Evolutionary conservation across 257 asterid genomes (phyloP), one percentile per base, ranked within the genome.

Genomic region (Agastache rugosa): DNA sequence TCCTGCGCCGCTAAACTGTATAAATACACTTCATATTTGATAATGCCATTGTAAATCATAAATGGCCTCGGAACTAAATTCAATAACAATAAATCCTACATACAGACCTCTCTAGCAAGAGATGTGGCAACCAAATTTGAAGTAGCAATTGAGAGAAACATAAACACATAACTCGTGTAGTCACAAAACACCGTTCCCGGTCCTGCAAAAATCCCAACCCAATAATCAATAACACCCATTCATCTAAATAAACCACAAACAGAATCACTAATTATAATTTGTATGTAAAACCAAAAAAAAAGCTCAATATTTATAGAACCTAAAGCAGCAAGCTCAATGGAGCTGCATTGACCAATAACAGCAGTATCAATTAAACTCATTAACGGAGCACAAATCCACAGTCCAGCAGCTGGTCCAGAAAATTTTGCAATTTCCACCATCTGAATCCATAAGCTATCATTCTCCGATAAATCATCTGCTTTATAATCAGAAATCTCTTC

Each of bases 341-440:
- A 91, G 81, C 97, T 94, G 63, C 90, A 89, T 82, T 94, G 98
- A 20, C 97, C 98, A 78, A 94, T 83, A 73, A 94, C 95, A 27
- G 95, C 97, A 35, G 98, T 94, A 72, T 91, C 98, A 61, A 94
- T 94, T 60, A 94, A 90, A 85, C 98, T 91, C 98, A 91, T 94
- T 66, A 94, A 78, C 47, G 97, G 98, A 20, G 95, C 96, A 73
- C 97, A 91, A 73, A 92, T 63, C 98, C 98, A 94, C 19, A 94
- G 80, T 63, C 98, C 98, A 3, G 85, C 96, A 1, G 98, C 97
- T 1, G 98, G 98, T 23, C 97, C 98, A 12, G 98, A 94, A 77
- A 94, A 94, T 84, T 90, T 94, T n/a, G 83, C 91, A 31, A 92
- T 94, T 67, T 94, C 98, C 67, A 83, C 73, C 81, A 91, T 82